Base-by-base conservation (phyloP, 169 alveolate genomes). In the Plasmodium reichenowi region DNA sequence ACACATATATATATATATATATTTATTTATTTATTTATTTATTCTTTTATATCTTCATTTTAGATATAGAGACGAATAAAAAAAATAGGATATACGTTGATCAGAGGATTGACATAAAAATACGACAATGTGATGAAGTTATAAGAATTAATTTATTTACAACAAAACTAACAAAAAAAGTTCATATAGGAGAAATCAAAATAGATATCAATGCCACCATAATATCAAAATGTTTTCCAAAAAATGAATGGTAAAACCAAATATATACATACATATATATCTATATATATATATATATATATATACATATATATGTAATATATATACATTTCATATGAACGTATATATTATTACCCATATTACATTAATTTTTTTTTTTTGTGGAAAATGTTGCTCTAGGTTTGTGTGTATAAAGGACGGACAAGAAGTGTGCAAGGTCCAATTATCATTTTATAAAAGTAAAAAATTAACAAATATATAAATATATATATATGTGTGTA, bases 321-420 rank as follows among this genome's bases (percentile, higher is more conserved):
- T 32, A 66, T 22, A 17, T 26, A 47, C 26, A 62, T 26, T 50
- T 2, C 4, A 43, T 38, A 13, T 52, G 48, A 20, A 15, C 3
- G 20, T 13, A 74, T 48, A 43, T 72, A 38, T 59, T 4, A 7
- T 58, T 68, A 15, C 0, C 22, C 12, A 24, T 64, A 64, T 52
- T 13, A 64, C 6, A 29, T 66, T 7, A 38, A 13, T 29, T 7
- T 54, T 13, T 43, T 20, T 4, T 20, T 59, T 58, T 26, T 13
- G 38, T 26, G 38, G 38, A 45, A n/a, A 47, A 38, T 63, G 26
- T 63, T 7, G 50, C n/a, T 20, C 8, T 67, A 86, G 92, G 92
- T 86, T 86, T 45, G 92, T 86, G 10, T 86, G 92, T 67, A 54
- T 86, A 50, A 86, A 86, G 50, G 92, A 86, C 71, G 92, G 92